Evolutionary conservation across 1,139 yeast species (phyloP).

Genomic region (Pneumocystis jirovecii): DNA sequence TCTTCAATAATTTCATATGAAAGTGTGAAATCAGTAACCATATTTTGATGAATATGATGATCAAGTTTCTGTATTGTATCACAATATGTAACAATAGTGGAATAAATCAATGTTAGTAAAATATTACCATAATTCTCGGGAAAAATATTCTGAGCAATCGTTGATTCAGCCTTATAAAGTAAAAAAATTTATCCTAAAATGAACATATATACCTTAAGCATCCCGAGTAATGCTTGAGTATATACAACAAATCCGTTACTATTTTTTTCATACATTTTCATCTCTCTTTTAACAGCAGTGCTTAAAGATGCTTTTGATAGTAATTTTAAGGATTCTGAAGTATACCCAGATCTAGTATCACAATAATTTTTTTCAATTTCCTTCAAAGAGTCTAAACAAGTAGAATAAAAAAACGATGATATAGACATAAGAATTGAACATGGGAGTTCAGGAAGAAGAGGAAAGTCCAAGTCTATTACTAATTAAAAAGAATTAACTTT

Average conservation of each 20-base stretch:
- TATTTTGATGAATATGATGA: slow-evolving; percentile 4
- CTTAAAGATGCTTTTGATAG: slow-evolving; percentile 8
- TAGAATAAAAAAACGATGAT: neutral
- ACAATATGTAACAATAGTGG: slow-evolving; percentile 7
- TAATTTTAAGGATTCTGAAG: slow-evolving; percentile 6
- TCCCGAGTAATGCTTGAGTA: slow-evolving; percentile 8
- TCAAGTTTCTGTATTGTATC: slow-evolving; percentile 6
- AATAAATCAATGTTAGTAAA: slow-evolving; percentile 1
- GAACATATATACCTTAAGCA: slow-evolving; percentile 2
- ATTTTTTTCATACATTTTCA: slow-evolving; percentile 8
- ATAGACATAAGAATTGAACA: neutral
- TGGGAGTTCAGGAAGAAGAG: neutral
- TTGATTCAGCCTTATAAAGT: slow-evolving; percentile 2
- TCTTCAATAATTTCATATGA: slow-evolving; percentile 10
- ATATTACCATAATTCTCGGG: slow-evolving; percentile 5
- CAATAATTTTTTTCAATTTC: neutral
- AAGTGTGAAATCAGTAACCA: slow-evolving; percentile 7
- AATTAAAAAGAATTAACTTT: neutral
- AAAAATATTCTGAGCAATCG: slow-evolving; percentile 4
- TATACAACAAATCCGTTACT: slow-evolving; percentile 11
- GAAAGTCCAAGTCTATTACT: neutral
- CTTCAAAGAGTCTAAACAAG: neutral
- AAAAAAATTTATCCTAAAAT: neutral
- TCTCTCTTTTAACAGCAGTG: slow-evolving; percentile 5
- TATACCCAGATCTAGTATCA: slow-evolving; percentile 4